Base-by-base conservation (phyloP, 2,329 filamentous ascomycete genomes). In the Domatiomyces globalis region DNA sequence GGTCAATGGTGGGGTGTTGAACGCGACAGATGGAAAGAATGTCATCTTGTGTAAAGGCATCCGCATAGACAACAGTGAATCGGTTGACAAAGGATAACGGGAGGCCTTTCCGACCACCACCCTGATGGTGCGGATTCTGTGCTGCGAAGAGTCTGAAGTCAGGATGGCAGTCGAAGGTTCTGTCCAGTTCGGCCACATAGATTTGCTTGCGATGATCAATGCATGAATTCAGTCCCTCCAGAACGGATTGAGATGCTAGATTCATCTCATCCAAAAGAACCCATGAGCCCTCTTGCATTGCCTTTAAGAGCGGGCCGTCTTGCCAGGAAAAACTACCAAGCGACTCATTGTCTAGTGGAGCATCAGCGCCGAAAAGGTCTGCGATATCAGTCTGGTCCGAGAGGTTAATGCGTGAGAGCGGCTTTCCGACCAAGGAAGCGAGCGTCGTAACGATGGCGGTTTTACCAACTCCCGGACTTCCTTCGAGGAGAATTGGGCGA, bases 201-300 rank as follows among this genome's bases (percentile, higher is more conserved):
- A 95, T 87, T 66, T 95, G 87, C 53, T 92, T 90, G 67, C 94
- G 82, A 66, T 98, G 94, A 66, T 98, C 92, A 27, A 98, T 76
- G 70, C 92, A 96, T 19, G 92, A 90, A 60, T 98, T 98, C 29
- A 98, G 73, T 56, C 92, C 94, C 70, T 98, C 92, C 1, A 98
- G 77, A 1, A 98, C 89, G 4, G 90, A 94, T 65, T 98, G 92
- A 0, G 90, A 96, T 1, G 94, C 92, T 56, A 98, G 71, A 62
- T 98, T 98, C 92, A 98, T 98, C 71, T 98, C 92, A 63, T 98
- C 92, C 0, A 98, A 76, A 25, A 98, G 73, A 9, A 98, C 92
- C 92, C 92, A 98, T 60, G 94, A 86, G 25, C 92, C 92, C 52
- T 80, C 85, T 64, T 96, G 92, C 90, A 98, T 96, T 0, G 92